These are phyloP conservation scores for Dioszegia aurantiaca DNA, from an alignment of 768 basidiomycete species.

Conservation along the genomic window DNA sequence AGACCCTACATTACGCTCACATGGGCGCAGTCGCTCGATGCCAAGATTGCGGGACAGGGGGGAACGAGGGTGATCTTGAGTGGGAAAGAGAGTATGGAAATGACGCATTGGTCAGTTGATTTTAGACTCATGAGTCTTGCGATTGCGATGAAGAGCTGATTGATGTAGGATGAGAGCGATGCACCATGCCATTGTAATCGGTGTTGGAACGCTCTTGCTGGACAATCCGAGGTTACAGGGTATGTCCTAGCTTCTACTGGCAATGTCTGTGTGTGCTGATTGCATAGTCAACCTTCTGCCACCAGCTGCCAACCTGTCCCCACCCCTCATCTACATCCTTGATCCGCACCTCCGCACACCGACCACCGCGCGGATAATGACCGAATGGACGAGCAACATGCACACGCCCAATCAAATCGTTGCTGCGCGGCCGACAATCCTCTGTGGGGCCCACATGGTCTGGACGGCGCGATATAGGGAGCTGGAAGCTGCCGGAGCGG, in stretches of 20 bases:
- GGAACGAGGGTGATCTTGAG: conserved; percentile 77
- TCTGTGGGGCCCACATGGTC: conserved; percentile 56
- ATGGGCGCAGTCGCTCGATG: conserved; percentile 60
- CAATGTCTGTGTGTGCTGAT: too few relatives aligned
- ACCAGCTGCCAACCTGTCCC: conserved; percentile 31
- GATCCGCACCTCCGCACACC: conserved; percentile 71
- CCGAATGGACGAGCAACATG: conserved; percentile 65
- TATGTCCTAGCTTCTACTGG: not conserved
- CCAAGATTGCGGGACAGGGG: conserved; percentile 73
- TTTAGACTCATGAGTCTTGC: too few relatives aligned
- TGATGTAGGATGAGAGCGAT: conserved; percentile 73
- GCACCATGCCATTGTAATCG: conserved; percentile 90
- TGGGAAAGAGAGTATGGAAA: conserved; percentile 78
- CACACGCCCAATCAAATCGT: conserved; percentile 51
- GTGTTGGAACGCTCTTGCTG: conserved; percentile 81
- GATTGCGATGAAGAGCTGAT: too few relatives aligned
- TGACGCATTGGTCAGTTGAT: conserved; percentile 83
- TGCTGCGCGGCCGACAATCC: conserved; percentile 71
- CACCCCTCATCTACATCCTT: conserved; percentile 73
- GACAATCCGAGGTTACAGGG: conserved; percentile 88
- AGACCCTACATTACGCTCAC: conserved; percentile 54
- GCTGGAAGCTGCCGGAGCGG: conserved; percentile 67
- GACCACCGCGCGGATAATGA: conserved; percentile 56
- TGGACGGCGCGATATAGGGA: conserved; percentile 52
- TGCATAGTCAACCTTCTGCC: conserved; percentile 46